These are phyloP conservation scores for Rhododendron ferrugineum DNA, from an alignment of 148 eudicot genomes.

Conservation along the genomic window DNA sequence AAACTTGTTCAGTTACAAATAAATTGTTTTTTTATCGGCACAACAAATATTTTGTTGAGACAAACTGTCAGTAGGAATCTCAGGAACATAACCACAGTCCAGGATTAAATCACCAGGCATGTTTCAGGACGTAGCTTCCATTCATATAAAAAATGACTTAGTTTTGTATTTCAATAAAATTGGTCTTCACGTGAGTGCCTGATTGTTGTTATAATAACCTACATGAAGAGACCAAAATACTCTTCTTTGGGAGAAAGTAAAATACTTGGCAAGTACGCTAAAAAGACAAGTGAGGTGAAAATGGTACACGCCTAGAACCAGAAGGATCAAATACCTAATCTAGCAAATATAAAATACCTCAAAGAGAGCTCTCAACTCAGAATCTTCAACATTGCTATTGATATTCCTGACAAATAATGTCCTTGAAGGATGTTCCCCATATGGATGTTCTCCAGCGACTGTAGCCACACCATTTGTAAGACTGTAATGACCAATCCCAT, in stretches of 20 bases:
- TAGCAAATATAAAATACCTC: slow-evolving; percentile 28
- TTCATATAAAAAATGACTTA: background rate
- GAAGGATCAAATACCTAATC: background rate
- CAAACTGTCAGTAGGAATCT: background rate
- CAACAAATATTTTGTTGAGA: background rate
- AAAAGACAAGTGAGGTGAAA: background rate
- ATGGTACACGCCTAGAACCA: background rate
- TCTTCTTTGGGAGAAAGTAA: background rate
- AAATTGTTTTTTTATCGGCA: too few relatives aligned
- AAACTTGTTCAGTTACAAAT: background rate
- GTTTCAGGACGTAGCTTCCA: background rate
- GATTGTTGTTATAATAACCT: background rate
- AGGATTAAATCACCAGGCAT: background rate
- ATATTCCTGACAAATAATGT: slow-evolving; percentile 54
- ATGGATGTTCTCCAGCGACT: slow-evolving; percentile 55
- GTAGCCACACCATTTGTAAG: slow-evolving; percentile 33
- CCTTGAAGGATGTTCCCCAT: slow-evolving; percentile 65
- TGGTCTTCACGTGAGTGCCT: background rate
- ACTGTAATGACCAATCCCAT: slow-evolving; percentile 27
- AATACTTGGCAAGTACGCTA: background rate
- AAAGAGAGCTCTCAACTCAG: slow-evolving; percentile 46
- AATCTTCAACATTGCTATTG: slow-evolving; percentile 53
- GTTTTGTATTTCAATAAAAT: background rate
- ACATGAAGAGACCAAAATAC: background rate
- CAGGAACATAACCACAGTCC: background rate